Base-by-base conservation (phyloP, 768 basidiomycete genomes). In the Cystobasidium ongulense region DNA sequence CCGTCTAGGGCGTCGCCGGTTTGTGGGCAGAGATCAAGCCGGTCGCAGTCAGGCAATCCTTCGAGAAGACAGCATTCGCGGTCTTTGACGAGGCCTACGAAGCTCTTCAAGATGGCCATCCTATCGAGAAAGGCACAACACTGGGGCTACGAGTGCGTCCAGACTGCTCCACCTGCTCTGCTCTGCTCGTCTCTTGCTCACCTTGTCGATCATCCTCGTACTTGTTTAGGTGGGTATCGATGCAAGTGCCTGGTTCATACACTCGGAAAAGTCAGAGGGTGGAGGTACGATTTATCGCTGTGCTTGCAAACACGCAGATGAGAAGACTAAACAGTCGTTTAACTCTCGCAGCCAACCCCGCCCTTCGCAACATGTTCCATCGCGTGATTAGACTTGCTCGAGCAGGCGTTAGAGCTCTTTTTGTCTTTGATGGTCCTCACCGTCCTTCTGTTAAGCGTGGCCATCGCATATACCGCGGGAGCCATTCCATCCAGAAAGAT, bases 401-500 rank as follows among this genome's bases (percentile, higher is more conserved):
- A 71, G 33, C 36, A 8, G 68, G 68, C 38, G 33, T 27, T 4
- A 23, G 52, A 23, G 53, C 68, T 13, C 71, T 75, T 29, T 72
- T 75, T 39, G 74, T 75, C 27, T 75, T 75, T 46, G 74, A 75
- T 39, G 74, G 74, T 21, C 68, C 70, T 1, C 43, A 50, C 23
- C 25, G 71, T n/a, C 74, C 74, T 1, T 35, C 27, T 1, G 21
- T 63, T 31, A 75, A 75, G 68, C 70, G 74, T 13, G 61, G 59
- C 2, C 38, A 73, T 10, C 50, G 50, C 18, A 36, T 75, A 21
- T 29, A 18, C 18, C 25, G 57, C 11, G 39, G 46, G 36, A 27
- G 1, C 10, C 59, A 73, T 46, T 25, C n/a, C n/a, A 31, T 73
- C 17, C 43, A 67, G 27, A 18, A 17, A 11, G 57, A 61, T 33